These are phyloP conservation scores for Paraconiothyrium sp. DNA, from an alignment of 2,329 filamentous ascomycete species.

Conservation along the genomic window DNA sequence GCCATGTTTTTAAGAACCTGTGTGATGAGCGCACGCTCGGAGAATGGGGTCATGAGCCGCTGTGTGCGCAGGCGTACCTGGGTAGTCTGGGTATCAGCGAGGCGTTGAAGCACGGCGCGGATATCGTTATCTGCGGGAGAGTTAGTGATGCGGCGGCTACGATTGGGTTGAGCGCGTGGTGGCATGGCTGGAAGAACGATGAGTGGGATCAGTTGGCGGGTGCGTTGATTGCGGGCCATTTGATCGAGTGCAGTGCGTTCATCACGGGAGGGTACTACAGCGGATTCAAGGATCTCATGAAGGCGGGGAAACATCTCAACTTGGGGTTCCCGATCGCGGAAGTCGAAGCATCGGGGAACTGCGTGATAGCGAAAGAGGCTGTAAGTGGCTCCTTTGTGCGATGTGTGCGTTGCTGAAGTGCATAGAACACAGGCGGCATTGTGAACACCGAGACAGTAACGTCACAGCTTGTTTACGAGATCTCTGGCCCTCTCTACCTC, in stretches of 20 bases:
- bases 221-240: slow-evolving; percentile 61
- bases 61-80: slow-evolving; percentile 60
- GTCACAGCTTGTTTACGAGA: slow-evolving; percentile 52
- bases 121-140: slow-evolving; percentile 29
- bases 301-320: slow-evolving; percentile 43
- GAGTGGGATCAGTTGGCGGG: slow-evolving; percentile 60
- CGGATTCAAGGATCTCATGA: slow-evolving; percentile 52
- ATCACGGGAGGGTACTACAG: slow-evolving; percentile 62
- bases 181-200: slow-evolving; percentile 62
- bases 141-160: slow-evolving; percentile 44
- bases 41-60: slow-evolving; percentile 29
- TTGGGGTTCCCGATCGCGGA: slow-evolving; percentile 59
- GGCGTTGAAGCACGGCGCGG: slow-evolving; percentile 24
- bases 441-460: slow-evolving; percentile 29
- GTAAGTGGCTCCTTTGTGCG: slow-evolving; percentile 3
- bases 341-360: slow-evolving; percentile 52
- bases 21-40: slow-evolving; percentile 14
- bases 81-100: slow-evolving; percentile 48
- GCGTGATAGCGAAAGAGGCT: slow-evolving; percentile 55
- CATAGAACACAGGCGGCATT: slow-evolving; percentile 37
- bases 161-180: slow-evolving; percentile 58
- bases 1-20: slow-evolving; percentile 27
- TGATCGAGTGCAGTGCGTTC: slow-evolving; percentile 65
- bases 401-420: slow-evolving; percentile 32
- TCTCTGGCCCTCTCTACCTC: slow-evolving; percentile 52